Evolutionary conservation across 1,284 basidiomycete genomes (phyloP).

Genomic region (Farysia itapuensis): DNA sequence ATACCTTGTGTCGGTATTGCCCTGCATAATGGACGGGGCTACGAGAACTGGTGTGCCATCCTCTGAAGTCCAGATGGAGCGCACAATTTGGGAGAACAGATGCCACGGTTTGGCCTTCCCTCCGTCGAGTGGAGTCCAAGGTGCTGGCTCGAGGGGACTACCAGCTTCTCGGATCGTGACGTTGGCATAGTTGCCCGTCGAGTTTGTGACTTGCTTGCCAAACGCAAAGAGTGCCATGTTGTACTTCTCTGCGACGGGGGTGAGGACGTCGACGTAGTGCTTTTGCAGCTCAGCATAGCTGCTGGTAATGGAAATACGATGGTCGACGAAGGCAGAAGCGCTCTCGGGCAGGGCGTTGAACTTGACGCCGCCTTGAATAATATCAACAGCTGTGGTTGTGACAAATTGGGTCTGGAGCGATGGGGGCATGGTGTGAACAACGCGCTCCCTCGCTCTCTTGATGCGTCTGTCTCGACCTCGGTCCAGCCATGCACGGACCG

Average conservation of each 20-base stretch:
- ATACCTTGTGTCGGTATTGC: constrained; percentile 63
- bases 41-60: constrained; percentile 62
- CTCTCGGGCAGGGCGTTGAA: constrained; percentile 68
- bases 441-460: constrained; percentile 8
- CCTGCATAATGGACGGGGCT: constrained; percentile 66
- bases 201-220: constrained; percentile 38
- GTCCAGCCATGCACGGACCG: constrained; percentile 21
- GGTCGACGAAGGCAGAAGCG: constrained; percentile 67
- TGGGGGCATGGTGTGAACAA: constrained; percentile 9
- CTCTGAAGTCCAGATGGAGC: constrained; percentile 61
- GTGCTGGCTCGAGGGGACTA: constrained; percentile 67
- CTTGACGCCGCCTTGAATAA: constrained; percentile 72
- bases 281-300: constrained; percentile 63
- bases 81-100: constrained; percentile 65
- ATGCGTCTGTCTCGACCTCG: constrained; percentile 25
- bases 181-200: constrained; percentile 5
- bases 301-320: constrained; percentile 66
- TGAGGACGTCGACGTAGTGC: constrained; percentile 63
- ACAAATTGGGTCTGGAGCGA: constrained; percentile 63
- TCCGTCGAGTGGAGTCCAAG: constrained; percentile 64
- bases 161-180: constrained; percentile 62
- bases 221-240: constrained; percentile 62
- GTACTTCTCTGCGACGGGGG: constrained; percentile 62
- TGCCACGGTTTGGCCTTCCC: constrained; percentile 63
- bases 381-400: constrained; percentile 73